A percentile compares a stretch with the other conserved stretches of the same genome.
These are phyloP conservation scores for Rutstroemia sp. DNA, from an alignment of 2,329 filamentous ascomycete species.

Conservation along the genomic window DNA sequence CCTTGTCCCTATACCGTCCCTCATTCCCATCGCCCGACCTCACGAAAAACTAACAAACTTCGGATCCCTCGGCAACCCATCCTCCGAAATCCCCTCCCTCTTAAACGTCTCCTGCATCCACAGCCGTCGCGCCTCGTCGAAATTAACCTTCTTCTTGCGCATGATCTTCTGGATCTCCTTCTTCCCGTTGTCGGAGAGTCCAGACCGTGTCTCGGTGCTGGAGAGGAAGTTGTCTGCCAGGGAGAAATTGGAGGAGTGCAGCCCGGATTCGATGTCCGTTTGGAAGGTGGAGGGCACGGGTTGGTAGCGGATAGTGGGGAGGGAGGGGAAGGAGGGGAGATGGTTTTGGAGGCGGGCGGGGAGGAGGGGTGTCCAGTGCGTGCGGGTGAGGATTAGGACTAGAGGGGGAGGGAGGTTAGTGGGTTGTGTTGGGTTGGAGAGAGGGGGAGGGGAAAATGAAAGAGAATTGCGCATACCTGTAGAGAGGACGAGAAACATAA, in stretches of 20 bases:
- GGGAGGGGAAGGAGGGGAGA: slow-evolving; percentile 55
- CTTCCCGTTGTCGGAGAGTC: slow-evolving; percentile 76
- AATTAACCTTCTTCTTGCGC: slow-evolving; percentile 73
- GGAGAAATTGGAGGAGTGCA: slow-evolving; percentile 78
- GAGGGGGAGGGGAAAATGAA: neutral
- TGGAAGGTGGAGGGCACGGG: slow-evolving; percentile 71
- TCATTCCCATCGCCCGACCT: neutral
- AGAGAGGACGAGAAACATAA: slow-evolving; percentile 62
- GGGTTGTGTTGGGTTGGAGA: neutral
- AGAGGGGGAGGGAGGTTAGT: slow-evolving; percentile 10
- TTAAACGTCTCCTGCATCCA: slow-evolving; percentile 83
- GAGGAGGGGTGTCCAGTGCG: slow-evolving; percentile 66
- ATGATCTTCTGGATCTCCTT: slow-evolving; percentile 81
- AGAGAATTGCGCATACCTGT: slow-evolving; percentile 47
- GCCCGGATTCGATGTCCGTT: slow-evolving; percentile 79
- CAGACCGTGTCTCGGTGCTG: slow-evolving; percentile 68
- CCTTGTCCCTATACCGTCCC: neutral
- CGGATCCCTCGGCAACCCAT: slow-evolving; percentile 81
- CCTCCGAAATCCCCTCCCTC: slow-evolving; percentile 79
- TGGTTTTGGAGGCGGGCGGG: neutral
- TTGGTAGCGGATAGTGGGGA: slow-evolving; percentile 60
- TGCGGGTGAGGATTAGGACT: slow-evolving; percentile 75
- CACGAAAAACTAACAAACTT: slow-evolving; percentile 83
- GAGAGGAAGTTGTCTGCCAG: slow-evolving; percentile 67
- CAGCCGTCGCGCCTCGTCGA: slow-evolving; percentile 83